Evolutionary conservation across 768 basidiomycete species (phyloP).

Genomic region (Stropharia rugosoannulata): DNA sequence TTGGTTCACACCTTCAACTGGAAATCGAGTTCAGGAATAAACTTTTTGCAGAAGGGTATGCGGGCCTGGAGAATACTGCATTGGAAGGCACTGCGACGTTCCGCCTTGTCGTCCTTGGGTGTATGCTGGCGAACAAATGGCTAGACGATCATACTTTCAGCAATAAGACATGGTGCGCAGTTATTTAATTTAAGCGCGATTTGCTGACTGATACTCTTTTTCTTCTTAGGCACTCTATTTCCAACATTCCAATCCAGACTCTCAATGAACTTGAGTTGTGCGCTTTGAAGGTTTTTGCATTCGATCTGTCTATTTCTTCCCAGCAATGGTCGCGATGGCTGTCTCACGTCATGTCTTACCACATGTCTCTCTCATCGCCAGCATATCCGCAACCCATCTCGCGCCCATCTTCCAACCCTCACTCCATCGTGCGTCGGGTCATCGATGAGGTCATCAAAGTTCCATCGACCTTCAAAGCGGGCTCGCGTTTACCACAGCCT

Average conservation of each 20-base stretch:
- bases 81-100: constrained; percentile 65
- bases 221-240: constrained; percentile 69
- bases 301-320: constrained; percentile 68
- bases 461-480: constrained; percentile 30
- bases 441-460: constrained; percentile 70
- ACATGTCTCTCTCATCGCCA: constrained; percentile 59
- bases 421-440: constrained; percentile 63
- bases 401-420: constrained; percentile 71
- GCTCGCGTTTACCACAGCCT: constrained; percentile 48
- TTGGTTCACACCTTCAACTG: constrained; percentile 53
- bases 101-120: constrained; percentile 74
- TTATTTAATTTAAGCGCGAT: not conserved
- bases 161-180: constrained; percentile 80
- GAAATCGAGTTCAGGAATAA: constrained; percentile 65
- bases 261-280: constrained; percentile 73
- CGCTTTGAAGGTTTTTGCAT: constrained; percentile 66
- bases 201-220: constrained; percentile 11
- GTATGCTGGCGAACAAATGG: constrained; percentile 89
- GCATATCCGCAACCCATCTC: constrained; percentile 73
- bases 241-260: constrained; percentile 66
- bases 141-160: constrained; percentile 87
- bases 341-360: constrained; percentile 60
- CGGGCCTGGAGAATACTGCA: constrained; percentile 43
- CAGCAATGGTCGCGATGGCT: constrained; percentile 75
- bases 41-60: constrained; percentile 51